Base-by-base conservation (phyloP, 805 yeast genomes). In the Candida railenensis region DNA sequence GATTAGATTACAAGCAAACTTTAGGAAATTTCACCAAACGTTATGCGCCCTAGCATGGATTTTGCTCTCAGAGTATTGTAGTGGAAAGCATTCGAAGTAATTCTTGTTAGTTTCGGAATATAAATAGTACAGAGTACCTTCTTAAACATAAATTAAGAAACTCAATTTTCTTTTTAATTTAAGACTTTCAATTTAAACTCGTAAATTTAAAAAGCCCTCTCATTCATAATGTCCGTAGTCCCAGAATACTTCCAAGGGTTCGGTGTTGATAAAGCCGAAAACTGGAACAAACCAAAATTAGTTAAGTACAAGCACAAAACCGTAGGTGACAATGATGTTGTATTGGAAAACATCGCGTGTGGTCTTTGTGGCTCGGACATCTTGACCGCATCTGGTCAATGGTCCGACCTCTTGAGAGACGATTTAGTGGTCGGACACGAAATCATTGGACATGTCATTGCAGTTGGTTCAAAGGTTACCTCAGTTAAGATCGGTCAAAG, bases 191-290 rank as follows among this genome's bases (percentile, higher is more conserved):
- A 25, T 7, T 25, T 25, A 25, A 25, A 25, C 30, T 25, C 30
- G 30, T 25, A 25, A 25, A 25, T 25, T n/a, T n/a, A n/a, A n/a
- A n/a, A n/a, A n/a, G n/a, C n/a, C n/a, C n/a, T n/a, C n/a, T n/a
- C n/a, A n/a, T n/a, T n/a, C 42, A 40, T 14, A 28, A 40, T 40
- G 43, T 22, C 40, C 18, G 4, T 22, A 40, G 37, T 42, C 52
- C 86, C 86, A 47, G 76, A 74, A 47, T 76, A 76, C 48, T 82
- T 84, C 58, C 71, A 80, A 62, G 89, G 88, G 43, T 81, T 77
- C 58, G 83, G 82, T 34, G 78, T 76, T 45, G 59, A 66, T 37
- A 73, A 74, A 42, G 65, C 76, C 43, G 66, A 70, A 34, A 77
- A 78, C 51, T 82, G 85, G 85, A 65, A 70, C 56, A 63, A 76